A percentile compares a stretch with the other conserved stretches of the same genome.
These are phyloP conservation scores for Hemerocallis citrina DNA, from an alignment of 106 monocot genomes.

Conservation along the genomic window DNA sequence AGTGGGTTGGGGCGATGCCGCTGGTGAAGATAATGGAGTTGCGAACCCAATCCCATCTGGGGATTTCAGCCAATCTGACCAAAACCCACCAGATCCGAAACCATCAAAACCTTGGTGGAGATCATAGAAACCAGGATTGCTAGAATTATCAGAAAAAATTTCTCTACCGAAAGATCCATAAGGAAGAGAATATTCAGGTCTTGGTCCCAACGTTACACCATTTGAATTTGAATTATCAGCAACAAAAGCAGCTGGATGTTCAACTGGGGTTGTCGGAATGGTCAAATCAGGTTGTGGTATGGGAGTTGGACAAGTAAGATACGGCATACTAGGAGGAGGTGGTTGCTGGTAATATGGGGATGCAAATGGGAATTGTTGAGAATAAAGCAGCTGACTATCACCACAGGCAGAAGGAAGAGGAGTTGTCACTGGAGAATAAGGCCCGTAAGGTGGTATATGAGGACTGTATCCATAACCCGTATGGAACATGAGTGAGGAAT, in stretches of 20 bases:
- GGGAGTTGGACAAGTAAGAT: conserved; percentile 38
- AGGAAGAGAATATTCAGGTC: conserved; percentile 23
- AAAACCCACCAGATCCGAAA: conserved; percentile 19
- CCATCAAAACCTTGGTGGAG: conserved; percentile 39
- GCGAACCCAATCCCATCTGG: conserved; percentile 28
- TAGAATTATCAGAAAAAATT: conserved; percentile 35
- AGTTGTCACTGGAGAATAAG: conserved; percentile 67
- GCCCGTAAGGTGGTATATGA: conserved; percentile 60
- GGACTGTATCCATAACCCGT: conserved; percentile 54
- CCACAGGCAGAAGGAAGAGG: conserved; percentile 44
- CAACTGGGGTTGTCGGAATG: conserved; percentile 20
- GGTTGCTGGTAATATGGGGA: conserved; percentile 59
- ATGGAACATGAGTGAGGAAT: conserved; percentile 42
- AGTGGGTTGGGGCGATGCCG: conserved; percentile 47
- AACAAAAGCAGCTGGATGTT: conserved; percentile 40
- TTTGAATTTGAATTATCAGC: conserved; percentile 34
- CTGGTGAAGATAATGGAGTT: conserved; percentile 30
- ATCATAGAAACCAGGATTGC: conserved; percentile 34
- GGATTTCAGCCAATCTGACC: conserved; percentile 68
- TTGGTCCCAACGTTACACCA: conserved; percentile 20
- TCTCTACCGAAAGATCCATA: conserved; percentile 36
- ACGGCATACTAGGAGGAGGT: conserved; percentile 36
- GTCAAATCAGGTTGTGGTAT: conserved; percentile 40
- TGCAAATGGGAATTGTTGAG: conserved; percentile 47
- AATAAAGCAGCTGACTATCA: conserved; percentile 49